These are phyloP conservation scores for Excoecaria cochinchinensis DNA, from an alignment of 345 rosid species.

Conservation along the genomic window DNA sequence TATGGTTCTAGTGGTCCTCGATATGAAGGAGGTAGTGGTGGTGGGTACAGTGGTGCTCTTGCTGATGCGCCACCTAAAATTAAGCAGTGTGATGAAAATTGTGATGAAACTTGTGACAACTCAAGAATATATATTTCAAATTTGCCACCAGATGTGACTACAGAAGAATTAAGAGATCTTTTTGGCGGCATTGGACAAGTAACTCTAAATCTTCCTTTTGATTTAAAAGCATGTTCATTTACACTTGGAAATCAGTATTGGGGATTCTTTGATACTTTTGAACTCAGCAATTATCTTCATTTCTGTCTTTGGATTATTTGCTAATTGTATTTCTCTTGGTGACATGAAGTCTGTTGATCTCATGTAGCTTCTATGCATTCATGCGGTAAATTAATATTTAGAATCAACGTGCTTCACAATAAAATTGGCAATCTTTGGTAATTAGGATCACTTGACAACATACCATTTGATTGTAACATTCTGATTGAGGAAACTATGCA, in stretches of 20 bases:
- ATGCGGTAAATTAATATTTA: background rate
- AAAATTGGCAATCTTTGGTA: background rate
- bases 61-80: constrained; percentile 50
- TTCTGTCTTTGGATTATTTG: background rate
- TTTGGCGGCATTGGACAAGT: constrained; percentile 99
- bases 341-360: background rate
- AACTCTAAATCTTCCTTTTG: constrained; percentile 36
- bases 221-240: background rate
- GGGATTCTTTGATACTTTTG: background rate
- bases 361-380: background rate
- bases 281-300: background rate
- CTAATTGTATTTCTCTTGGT: background rate
- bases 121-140: constrained; percentile 93
- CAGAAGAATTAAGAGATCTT: constrained; percentile 81
- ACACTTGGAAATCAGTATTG: background rate
- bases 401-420: background rate
- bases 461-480: background rate
- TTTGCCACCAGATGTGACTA: constrained; percentile 89
- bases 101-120: constrained; percentile 87
- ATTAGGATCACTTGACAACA: background rate
- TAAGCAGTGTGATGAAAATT: constrained; percentile 84
- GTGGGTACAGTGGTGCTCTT: constrained; percentile 44
- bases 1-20: constrained; percentile 54
- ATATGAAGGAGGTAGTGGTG: constrained; percentile 42
- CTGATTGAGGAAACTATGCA: background rate